Conservation (phyloP, 352 stramenopile genomes). For the Phytophthora foliorum region DNA sequence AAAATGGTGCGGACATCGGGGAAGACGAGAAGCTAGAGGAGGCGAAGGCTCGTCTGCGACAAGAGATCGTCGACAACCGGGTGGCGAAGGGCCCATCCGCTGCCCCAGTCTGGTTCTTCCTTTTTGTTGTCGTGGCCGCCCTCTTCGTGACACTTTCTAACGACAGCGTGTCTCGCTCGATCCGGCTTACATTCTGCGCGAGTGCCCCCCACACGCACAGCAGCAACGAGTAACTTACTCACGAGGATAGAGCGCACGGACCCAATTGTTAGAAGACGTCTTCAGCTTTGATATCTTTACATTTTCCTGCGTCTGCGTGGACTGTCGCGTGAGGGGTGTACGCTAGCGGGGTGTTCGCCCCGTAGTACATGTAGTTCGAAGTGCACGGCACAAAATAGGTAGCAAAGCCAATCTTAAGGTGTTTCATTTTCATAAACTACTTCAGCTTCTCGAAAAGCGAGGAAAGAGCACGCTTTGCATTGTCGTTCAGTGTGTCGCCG, state of each 20-base stretch:
- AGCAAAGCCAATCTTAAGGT: constrained; percentile 9
- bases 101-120: constrained; percentile 59
- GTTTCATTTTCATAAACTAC: constrained; percentile 16
- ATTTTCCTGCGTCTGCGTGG: constrained; percentile 17
- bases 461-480: constrained; percentile 58
- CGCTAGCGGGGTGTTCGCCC: not conserved
- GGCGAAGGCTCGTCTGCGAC: constrained; percentile 49
- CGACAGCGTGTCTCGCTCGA: constrained; percentile 62
- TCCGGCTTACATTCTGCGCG: constrained; percentile 43
- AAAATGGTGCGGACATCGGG: constrained; percentile 54
- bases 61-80: constrained; percentile 48
- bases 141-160: constrained; percentile 78
- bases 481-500: constrained; percentile 62
- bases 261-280: constrained; percentile 11
- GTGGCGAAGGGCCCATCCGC: constrained; percentile 38
- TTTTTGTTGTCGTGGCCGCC: constrained; percentile 59
- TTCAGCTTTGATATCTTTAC: constrained; percentile 17
- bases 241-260: not conserved
- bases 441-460: constrained; percentile 60
- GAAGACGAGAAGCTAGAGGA: constrained; percentile 42
- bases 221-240: constrained; percentile 34
- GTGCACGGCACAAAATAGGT: constrained; percentile 17
- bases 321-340: not conserved
- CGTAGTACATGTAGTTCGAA: constrained; percentile 1
- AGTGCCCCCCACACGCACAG: constrained; percentile 34